Evolutionary conservation across 306 rosid genomes (phyloP).

Genomic region (Leucaena leucocephala): DNA sequence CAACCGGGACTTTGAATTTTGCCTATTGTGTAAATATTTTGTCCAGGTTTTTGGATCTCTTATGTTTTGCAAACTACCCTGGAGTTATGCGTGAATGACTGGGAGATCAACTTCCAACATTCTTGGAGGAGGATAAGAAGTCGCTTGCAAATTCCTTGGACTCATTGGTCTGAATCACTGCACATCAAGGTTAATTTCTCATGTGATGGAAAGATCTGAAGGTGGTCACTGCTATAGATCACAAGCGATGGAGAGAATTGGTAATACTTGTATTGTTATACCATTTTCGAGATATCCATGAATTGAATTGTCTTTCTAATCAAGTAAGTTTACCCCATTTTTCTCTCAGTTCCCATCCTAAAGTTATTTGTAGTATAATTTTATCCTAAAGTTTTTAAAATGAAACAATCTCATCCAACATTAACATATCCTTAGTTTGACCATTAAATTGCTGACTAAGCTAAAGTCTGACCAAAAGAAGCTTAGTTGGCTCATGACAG

Average conservation of each 20-base stretch:
- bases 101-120: constrained; percentile 84
- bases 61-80: constrained; percentile 84
- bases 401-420: too few species aligned
- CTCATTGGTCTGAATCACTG: constrained; percentile 86
- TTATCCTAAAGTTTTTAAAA: too few species aligned
- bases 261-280: constrained; percentile 41
- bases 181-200: constrained; percentile 83
- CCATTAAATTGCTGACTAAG: too few species aligned
- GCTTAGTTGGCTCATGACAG: too few species aligned
- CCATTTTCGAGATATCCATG: constrained; percentile 16
- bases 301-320: constrained; percentile 40
- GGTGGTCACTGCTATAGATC: constrained; percentile 50
- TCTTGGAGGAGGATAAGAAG: constrained; percentile 76
- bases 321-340: constrained; percentile 57
- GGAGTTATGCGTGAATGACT: constrained; percentile 69
- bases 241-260: constrained; percentile 65
- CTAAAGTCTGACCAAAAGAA: too few species aligned
- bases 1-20: neutral
- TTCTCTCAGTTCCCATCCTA: neutral
- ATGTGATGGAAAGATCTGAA: constrained; percentile 46
- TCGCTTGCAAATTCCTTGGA: constrained; percentile 64
- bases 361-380: too few species aligned
- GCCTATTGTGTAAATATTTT: constrained; percentile 2
- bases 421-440: too few species aligned
- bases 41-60: constrained; percentile 78